Evolutionary conservation across 2,329 filamentous ascomycete genomes (phyloP), one percentile per base, ranked within the genome.

Genomic region (Cladosporium cucumerinum): DNA sequence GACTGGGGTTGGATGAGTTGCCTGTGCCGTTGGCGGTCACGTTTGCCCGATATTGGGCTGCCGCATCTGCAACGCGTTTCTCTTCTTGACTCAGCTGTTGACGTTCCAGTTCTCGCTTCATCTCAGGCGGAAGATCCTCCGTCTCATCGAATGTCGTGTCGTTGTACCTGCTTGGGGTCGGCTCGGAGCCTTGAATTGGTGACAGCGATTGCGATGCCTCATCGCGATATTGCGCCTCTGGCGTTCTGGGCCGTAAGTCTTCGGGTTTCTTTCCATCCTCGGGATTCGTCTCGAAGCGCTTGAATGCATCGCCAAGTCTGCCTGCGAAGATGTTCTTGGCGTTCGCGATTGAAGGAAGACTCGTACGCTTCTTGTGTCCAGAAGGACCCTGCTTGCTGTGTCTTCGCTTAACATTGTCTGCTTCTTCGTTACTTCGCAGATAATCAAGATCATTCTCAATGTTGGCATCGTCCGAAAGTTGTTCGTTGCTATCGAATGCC

Each of bases 291-390:
- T 99, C 95, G 70, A 98, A 98, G 6, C 90, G 86, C 73, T 94
- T 92, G 79, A 98, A 97, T 3, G 94, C 93, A 72, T 97, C 93
- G 0, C 93, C 92, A 75, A 98, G 97, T 70, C 90, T 92, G 26
- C 93, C 91, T 5, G 88, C 89, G n/a, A 97, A 82, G 43, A 96
- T 87, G 65, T 87, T 91, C 77, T 95, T 96, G 16, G 69, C 73
- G n/a, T 69, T 71, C 7, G 69, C 65, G 63, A 90, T 84, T 1
- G 84, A 86, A 14, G 86, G 84, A 68, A 96, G 78, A 75, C 91
- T 95, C 1, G 88, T 84, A 12, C 91, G 86, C 76, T 96, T 96
- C 55, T 80, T 79, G 69, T 89, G 85, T 70, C 85, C 86, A 34
- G 25, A 55, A 46, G 54, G 55, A 76, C 69, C 89, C 71, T 86